Evolutionary conservation across 805 yeast genomes (phyloP), one percentile per base, ranked within the genome.

Genomic region (Wickerhamomyces subpelliculosus): DNA sequence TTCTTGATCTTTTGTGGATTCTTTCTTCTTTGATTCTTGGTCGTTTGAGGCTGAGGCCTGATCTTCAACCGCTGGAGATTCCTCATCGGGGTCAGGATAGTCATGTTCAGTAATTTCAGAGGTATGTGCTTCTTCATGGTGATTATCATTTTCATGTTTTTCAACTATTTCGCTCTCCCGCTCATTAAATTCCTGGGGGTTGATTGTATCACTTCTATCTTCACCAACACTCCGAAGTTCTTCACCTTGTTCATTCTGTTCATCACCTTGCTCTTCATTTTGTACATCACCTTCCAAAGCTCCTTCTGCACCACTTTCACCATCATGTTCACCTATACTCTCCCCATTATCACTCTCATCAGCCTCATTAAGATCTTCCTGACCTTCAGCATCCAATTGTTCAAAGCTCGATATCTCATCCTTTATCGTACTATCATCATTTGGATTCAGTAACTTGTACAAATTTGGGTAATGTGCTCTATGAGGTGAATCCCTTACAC

Each of bases 401-500:
- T 27, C 17, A 17, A 27, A 18, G 35, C 40, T 39, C 40, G 36
- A 21, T 40, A 27, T 19, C 26, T 47, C 43, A 34, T 42, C 45
- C 40, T 47, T 38, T 57, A 43, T 21, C 3, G 17, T 32, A 18
- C 27, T 32, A 32, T 21, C 34, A 3, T 22, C 36, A 3, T n/a
- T 28, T 2, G 32, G 37, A n/a, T 35, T 46, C 36, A 61, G 38
- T 26, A 57, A 49, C 9, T 48, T 51, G 39, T 61, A 65, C 17
- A 73, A 43, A 5, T 56, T 52, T 4, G 69, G 68, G 49, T 69
- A 73, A 45, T 73, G 78, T 14, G 50, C 51, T 40, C 60, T 56
- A 50, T 71, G 69, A 2, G 68, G 58, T 8, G 65, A 57, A 17
- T 59, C 55, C 4, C 54, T 41, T 12, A 58, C 50, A 21, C 65